Evolutionary conservation across 2,329 filamentous ascomycete genomes (phyloP).

Genomic region (Neonectria neomacrospora): DNA sequence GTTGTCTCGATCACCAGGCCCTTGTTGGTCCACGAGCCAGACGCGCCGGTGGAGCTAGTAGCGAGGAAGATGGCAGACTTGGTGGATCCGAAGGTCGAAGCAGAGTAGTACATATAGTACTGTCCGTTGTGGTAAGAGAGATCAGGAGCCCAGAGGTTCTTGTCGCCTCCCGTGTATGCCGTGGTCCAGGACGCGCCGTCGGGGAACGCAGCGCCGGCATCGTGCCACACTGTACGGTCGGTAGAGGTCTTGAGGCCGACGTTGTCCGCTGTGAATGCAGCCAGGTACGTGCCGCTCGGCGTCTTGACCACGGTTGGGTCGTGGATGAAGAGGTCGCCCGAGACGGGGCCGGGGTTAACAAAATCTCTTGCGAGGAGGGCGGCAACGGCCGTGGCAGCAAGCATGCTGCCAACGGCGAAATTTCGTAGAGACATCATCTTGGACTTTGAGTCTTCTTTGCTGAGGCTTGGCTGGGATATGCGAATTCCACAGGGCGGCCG

Average conservation of each 20-base stretch:
- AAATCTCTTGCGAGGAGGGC: slow-evolving; percentile 3
- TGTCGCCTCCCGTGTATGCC: slow-evolving; percentile 43
- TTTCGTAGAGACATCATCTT: too few species aligned
- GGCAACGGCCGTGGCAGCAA: slow-evolving; percentile 3
- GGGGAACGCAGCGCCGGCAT: slow-evolving; percentile 47
- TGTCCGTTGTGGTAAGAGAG: slow-evolving; percentile 52
- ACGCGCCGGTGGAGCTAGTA: slow-evolving; percentile 44
- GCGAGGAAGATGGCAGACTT: slow-evolving; percentile 48
- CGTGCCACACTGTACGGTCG: slow-evolving; percentile 46
- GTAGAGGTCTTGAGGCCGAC: slow-evolving; percentile 47
- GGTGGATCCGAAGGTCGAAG: slow-evolving; percentile 44
- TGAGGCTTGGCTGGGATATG: too few species aligned
- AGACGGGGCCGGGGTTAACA: slow-evolving; percentile 12
- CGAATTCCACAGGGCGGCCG: too few species aligned
- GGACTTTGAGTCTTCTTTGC: too few species aligned
- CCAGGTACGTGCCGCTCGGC: slow-evolving; percentile 42
- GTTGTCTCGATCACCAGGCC: slow-evolving; percentile 44
- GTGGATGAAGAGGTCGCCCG: slow-evolving; percentile 4
- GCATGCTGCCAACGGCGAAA: slow-evolving; percentile 3
- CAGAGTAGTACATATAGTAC: slow-evolving; percentile 50
- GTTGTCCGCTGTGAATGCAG: slow-evolving; percentile 44
- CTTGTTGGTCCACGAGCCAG: slow-evolving; percentile 46
- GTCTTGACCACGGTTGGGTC: slow-evolving; percentile 36
- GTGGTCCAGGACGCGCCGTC: slow-evolving; percentile 48
- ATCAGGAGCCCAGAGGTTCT: slow-evolving; percentile 64